A percentile compares a stretch with the other conserved stretches of the same genome.
phyloP scores from a whole-genome alignment of 257 asterid species.

The Perilla frutescens region DNA sequence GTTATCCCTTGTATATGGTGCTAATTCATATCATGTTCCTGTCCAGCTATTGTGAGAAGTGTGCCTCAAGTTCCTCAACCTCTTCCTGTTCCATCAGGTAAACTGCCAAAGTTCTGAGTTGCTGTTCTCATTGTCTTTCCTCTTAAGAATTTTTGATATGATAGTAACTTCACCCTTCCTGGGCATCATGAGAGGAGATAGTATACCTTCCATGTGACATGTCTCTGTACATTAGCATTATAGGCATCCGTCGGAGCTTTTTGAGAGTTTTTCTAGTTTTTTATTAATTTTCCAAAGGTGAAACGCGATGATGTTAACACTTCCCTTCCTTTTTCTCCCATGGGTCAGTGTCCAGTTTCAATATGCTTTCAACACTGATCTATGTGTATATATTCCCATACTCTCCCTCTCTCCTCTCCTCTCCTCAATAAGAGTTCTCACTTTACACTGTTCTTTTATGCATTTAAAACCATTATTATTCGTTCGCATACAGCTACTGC shows the following conservation, averaged over 20 bases:
- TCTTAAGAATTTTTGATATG: constrained; percentile 17
- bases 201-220: not conserved
- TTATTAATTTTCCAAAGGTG: constrained; percentile 14
- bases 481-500: not conserved
- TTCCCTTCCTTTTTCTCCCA: not conserved
- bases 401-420: not conserved
- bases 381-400: not conserved
- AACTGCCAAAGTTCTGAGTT: constrained; percentile 27
- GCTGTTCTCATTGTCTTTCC: constrained; percentile 12
- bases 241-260: not conserved
- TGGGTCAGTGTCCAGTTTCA: not conserved
- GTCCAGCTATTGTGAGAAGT: constrained; percentile 50
- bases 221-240: constrained; percentile 4
- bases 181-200: constrained; percentile 6
- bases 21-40: constrained; percentile 29
- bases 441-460: not conserved
- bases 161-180: not conserved
- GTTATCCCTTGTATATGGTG: constrained; percentile 17
- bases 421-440: not conserved
- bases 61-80: constrained; percentile 62
- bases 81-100: constrained; percentile 65
- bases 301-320: not conserved
- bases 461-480: not conserved
- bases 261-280: not conserved
- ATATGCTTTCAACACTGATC: not conserved